Evolutionary conservation across 2,329 filamentous ascomycete genomes (phyloP), one percentile per base, ranked within the genome.

Genomic region (Penicillium sp.): DNA sequence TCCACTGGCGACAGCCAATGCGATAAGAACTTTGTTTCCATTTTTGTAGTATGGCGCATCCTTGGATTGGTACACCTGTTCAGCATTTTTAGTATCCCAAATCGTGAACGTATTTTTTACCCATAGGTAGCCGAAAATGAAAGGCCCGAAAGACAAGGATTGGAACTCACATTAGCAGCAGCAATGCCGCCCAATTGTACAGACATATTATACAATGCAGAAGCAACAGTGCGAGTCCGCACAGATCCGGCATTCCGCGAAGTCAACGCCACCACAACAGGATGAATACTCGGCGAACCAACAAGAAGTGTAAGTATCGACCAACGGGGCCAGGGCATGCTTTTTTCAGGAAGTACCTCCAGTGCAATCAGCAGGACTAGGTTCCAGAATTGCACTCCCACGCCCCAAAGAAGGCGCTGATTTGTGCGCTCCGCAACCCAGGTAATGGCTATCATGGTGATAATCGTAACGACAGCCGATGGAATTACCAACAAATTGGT

Each of bases 401-500:
- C 60, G 44, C 79, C 81, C 52, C 82, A 78, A 59, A 82, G 77
- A 0, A 80, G 73, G 5, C 81, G 74, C 66, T 84, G 80, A 59
- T 82, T 79, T 57, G 82, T 80, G 61, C 78, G 74, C 49, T 83
- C 80, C 29, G 79, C 81, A 49, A 79, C 75, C 67, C 75, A 81
- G 0, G 82, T 79, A 39, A 82, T 73, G 0, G 72, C 69, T 23
- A 84, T 65, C 73, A 86, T 81, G 36, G 81, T 81, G 45, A 83
- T 63, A 61, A 85, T 82, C 66, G 82, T 81, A 1, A 84, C 68
- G 1, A 75, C 75, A 7, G 79, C 79, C 0, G 81, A 79, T 0
- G 83, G 83, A 7, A 87, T 85, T 1, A 83, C 82, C n/a, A 89
- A 78, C 57, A 89, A 42, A 31, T 66, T 60, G 21, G 62, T 60